Evolutionary conservation across 148 eudicot species (phyloP).

Genomic region (Drosera capensis): DNA sequence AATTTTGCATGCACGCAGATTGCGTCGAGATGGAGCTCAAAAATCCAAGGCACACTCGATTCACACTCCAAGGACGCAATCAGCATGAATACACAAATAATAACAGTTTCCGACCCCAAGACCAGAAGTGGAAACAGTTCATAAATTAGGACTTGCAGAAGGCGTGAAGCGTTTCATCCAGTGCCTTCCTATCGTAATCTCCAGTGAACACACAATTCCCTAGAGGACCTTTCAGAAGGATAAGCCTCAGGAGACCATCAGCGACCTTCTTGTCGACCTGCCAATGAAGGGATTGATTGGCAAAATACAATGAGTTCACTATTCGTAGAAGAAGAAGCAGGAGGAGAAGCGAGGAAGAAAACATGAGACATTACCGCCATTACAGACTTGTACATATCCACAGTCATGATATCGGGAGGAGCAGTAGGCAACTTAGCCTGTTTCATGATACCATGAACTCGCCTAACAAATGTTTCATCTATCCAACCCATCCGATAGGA

Average conservation of each 20-base stretch:
- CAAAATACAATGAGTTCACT: neutral
- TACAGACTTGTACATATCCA: slow-evolving; percentile 84
- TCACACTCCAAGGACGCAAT: too few species aligned
- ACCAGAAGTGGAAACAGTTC: too few species aligned
- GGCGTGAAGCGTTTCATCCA: slow-evolving; percentile 76
- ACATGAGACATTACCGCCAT: slow-evolving; percentile 69
- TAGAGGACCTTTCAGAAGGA: slow-evolving; percentile 80
- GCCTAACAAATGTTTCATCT: slow-evolving; percentile 61
- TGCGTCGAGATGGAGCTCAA: too few species aligned
- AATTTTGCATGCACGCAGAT: too few species aligned
- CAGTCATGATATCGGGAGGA: slow-evolving; percentile 74
- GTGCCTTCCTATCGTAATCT: slow-evolving; percentile 63
- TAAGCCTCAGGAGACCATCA: slow-evolving; percentile 85
- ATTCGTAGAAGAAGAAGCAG: neutral
- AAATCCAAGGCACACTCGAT: too few species aligned
- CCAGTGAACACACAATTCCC: slow-evolving; percentile 92
- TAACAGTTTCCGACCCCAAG: too few species aligned
- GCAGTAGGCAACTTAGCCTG: slow-evolving; percentile 67
- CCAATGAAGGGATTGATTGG: slow-evolving; percentile 2
- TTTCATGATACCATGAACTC: slow-evolving; percentile 45
- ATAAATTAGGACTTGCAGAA: slow-evolving; percentile 55
- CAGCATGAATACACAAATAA: too few species aligned
- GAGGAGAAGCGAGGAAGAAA: neutral
- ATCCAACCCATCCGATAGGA: slow-evolving; percentile 95
- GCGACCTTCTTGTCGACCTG: slow-evolving; percentile 99